phyloP scores from a whole-genome alignment of 1,284 basidiomycete species.

The Ceratobasidium sp. region DNA sequence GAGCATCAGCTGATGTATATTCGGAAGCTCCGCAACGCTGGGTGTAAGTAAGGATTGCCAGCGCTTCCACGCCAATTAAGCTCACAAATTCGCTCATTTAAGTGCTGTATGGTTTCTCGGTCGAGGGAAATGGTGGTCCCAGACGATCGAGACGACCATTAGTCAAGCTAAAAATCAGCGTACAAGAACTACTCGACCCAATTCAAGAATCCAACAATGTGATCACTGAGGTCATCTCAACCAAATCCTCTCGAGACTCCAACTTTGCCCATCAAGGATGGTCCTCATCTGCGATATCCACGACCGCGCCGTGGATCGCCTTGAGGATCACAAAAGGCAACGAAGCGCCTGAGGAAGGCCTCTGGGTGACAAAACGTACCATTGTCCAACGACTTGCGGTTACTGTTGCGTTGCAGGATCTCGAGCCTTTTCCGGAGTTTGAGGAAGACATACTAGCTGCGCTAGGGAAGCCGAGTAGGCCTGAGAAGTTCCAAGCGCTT shows the following conservation, averaged over 20 bases:
- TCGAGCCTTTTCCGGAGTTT: background rate
- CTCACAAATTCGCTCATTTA: background rate
- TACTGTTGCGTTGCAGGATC: conserved; percentile 1
- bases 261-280: conserved; percentile 35
- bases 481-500: conserved; percentile 17
- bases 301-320: background rate
- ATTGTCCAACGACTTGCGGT: conserved; percentile 22
- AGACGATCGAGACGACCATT: background rate
- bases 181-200: background rate
- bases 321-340: background rate
- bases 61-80: no score
- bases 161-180: background rate
- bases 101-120: conserved; percentile 13
- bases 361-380: conserved; percentile 20
- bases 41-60: background rate
- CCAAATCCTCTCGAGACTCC: background rate
- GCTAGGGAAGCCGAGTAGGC: background rate
- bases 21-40: background rate
- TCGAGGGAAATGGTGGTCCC: conserved; percentile 19
- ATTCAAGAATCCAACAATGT: conserved; percentile 11
- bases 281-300: background rate
- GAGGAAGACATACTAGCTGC: conserved; percentile 11
- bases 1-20: no score
- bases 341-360: background rate
- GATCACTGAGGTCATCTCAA: background rate